Evolutionary conservation across 148 eudicot genomes (phyloP), one percentile per base, ranked within the genome.

Genomic region (Beta vulgaris): DNA sequence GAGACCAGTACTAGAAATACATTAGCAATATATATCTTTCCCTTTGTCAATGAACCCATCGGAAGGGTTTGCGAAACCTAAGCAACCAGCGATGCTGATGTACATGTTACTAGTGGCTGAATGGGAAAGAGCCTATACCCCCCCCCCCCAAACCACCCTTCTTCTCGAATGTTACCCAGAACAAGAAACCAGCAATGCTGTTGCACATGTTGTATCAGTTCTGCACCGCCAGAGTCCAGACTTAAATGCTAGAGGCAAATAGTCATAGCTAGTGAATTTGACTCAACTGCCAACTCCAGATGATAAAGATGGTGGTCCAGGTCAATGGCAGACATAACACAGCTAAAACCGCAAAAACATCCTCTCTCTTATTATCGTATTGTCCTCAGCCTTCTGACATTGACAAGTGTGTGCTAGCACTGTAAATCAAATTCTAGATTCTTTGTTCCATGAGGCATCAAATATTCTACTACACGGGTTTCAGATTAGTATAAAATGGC

Each of bases 261-360:
- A 36, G 80, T 60, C 70, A 70, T n/a, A 40, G 43, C 15, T 59
- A 26, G 67, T 40, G 55, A 68, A 25, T 57, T 78, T 79, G 78
- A 79, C 82, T 68, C 78, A 73, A 68, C 78, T 73, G 69, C 65
- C 65, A 68, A 60, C 75, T 29, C 31, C 32, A 62, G 69, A 70
- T 48, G 75, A 69, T 71, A 48, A 48, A 77, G 28, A 80, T 31
- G 73, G 61, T 74, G 78, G 78, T 80, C 77, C 77, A 68, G 42
- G 23, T 60, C 46, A 54, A 69, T 49, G 35, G n/a, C 69, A 55
- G 42, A 31, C 40, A 55, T 57, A 58, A 68, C 35, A 44, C 37
- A 42, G 44, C 63, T 42, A 62, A 37, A 59, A 28, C 6, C 6
- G 32, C 8, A 35, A 69, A 69, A 69, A 79, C 78, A 74, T 61